Evolutionary conservation across 129 eudicot genomes (phyloP).

Genomic region (Glebionis coronaria): DNA sequence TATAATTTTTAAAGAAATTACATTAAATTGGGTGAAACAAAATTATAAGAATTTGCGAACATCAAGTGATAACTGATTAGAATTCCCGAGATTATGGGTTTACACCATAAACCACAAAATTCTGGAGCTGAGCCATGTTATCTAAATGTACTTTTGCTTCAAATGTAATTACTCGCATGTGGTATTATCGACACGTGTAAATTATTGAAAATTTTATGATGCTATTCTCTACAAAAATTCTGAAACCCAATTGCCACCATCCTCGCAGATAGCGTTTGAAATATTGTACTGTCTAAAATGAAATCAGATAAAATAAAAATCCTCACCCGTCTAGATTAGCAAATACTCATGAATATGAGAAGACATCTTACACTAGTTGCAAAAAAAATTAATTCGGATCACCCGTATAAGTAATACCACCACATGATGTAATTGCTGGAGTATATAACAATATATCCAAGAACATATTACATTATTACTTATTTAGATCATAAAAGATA

Average conservation of each 20-base stretch:
- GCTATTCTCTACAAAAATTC: not conserved
- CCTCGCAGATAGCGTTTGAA: not conserved
- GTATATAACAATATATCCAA: constrained; percentile 7
- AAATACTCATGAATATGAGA: not conserved
- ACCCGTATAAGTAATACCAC: not conserved
- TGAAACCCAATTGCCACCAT: not conserved
- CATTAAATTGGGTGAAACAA: not conserved
- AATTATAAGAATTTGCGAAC: not conserved
- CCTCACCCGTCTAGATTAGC: not conserved
- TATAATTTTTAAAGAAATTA: constrained; percentile 20
- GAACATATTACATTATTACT: not conserved
- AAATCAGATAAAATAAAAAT: constrained; percentile 1
- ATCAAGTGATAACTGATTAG: not conserved
- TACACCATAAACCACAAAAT: no score
- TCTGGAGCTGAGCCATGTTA: not conserved
- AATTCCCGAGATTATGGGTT: no score
- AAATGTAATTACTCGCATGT: not conserved
- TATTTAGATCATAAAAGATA: constrained; percentile 12
- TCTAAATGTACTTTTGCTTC: not conserved
- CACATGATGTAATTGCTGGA: constrained; percentile 2
- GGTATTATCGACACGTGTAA: not conserved
- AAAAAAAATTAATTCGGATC: not conserved
- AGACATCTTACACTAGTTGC: not conserved
- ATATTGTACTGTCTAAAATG: not conserved
- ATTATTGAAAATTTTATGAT: not conserved